Evolutionary conservation across 768 basidiomycete genomes (phyloP), one percentile per base, ranked within the genome.

Genomic region (Agrocybe pediades): DNA sequence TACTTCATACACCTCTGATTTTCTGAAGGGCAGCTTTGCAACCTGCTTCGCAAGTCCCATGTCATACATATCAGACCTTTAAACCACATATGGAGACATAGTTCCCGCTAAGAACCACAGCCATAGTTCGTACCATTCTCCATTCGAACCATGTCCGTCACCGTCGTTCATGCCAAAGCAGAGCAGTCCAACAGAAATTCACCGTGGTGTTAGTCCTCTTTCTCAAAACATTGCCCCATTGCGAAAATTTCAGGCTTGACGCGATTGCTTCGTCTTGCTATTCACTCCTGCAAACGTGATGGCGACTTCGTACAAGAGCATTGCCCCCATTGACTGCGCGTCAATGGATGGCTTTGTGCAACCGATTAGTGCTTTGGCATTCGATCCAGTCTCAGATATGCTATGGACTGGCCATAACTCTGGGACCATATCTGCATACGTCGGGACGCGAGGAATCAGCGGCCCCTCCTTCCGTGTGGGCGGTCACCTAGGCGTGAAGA

Each of bases 371-470:
- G 83, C 92, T 0, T 77, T 97, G 52, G 83, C 87, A 0, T 95
- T 98, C 67, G 96, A 99, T 70, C 88, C 93, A 7, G 86, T 90
- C 19, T 91, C 92, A 0, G 95, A 98, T 68, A 83, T 88, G 6
- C 74, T 99, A 29, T 97, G 95, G 94, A 76, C 87, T 43, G 95
- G 95, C 25, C 78, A 82, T 8, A 83, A 85, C 53, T 71, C 81
- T 24, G 95, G 96, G 2, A 74, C 75, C 52, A 79, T 97, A 55
- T 67, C 78, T 36, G 87, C 89, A 1, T 82, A 86, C 65, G 85
- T 90, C 71, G 78, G 84, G 39, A 67, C 79, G 25, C 79, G 77
- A 44, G 87, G 85, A 15, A 64, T 82, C 45, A 83, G 85, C 46
- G 89, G 90, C 2, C 87, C 91, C 27, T 80, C 79, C 19, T 94